Base-by-base conservation (phyloP, 2,329 filamentous ascomycete genomes). In the Byssochlamys sp. region DNA sequence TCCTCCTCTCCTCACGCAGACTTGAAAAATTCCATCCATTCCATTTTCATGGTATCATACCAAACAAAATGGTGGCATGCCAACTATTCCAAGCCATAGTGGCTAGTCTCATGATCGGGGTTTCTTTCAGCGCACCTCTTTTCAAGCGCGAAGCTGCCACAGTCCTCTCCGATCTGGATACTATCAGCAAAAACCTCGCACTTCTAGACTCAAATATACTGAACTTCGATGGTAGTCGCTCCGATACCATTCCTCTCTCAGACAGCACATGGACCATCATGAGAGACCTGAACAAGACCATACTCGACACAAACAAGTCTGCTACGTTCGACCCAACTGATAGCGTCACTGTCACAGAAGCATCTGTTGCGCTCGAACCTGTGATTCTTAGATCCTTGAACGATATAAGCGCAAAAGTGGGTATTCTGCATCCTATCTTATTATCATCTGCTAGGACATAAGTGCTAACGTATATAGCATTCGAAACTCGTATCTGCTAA, bases 81-180 rank as follows among this genome's bases (percentile, higher is more conserved):
- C 19, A 26, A 14, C 14, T 10, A 14, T 26, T 51, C 24, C 29
- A 31, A 31, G 25, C 25, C 5, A 4, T 51, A n/a, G 2, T 28
- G 4, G 19, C 25, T n/a, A 7, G 6, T n/a, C 49, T 51, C 49
- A 10, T 25, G 14, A 51, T 51, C 5, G 25, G 49, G 2, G 12
- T 51, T 28, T 12, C 49, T 26, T 14, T 51, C 25, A 26, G 25
- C 25, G 24, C 25, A 28, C 33, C 53, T 9, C 24, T 55, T 1
- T 9, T 26, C 3, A 39, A 48, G 31, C 58, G 53, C 52, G 55
- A 60, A 24, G 33, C 57, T 26, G 14, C 56, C 29, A 51, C 57
- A 10, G 55, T 61, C 48, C 33, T 60, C 33, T 53, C 31, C 12
- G 60, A 61, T 39, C 53, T 61, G 10, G 33, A 4, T 25, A 58